Conservation (phyloP, 805 yeast species). For the Jamesozyma piceae region DNA sequence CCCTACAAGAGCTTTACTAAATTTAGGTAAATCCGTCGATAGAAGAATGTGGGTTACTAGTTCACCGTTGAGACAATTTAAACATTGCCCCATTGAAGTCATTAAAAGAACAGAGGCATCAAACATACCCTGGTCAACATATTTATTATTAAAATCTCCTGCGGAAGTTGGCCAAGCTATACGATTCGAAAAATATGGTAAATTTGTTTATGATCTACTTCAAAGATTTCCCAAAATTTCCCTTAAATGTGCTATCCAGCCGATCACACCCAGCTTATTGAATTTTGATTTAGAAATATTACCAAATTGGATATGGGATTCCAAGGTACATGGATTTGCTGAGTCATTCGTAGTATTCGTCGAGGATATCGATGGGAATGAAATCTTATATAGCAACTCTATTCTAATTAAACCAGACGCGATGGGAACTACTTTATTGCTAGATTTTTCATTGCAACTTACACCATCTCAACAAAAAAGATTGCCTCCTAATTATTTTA, state of each 20-base stretch:
- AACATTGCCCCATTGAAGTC: constrained; percentile 58
- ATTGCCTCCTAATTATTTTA: constrained; percentile 64
- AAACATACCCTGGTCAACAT: constrained; percentile 70
- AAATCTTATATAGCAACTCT: constrained; percentile 49
- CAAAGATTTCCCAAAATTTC: constrained; percentile 64
- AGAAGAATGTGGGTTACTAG: constrained; percentile 73
- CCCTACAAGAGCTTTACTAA: constrained; percentile 47
- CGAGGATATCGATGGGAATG: constrained; percentile 79
- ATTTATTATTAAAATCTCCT: constrained; percentile 53
- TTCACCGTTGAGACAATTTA: constrained; percentile 81
- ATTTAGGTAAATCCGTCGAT: constrained; percentile 72
- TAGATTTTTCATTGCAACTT: constrained; percentile 53
- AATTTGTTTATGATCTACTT: constrained; percentile 46
- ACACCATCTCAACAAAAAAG: constrained; percentile 15
- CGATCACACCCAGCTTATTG: constrained; percentile 62
- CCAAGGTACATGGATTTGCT: constrained; percentile 46
- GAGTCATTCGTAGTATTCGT: constrained; percentile 64
- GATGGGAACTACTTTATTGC: constrained; percentile 42
- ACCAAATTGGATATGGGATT: constrained; percentile 78
- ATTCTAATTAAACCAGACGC: constrained; percentile 43
- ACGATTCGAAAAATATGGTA: constrained; percentile 59
- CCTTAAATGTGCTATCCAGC: constrained; percentile 56
- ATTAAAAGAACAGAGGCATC: constrained; percentile 70
- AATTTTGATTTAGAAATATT: constrained; percentile 55
- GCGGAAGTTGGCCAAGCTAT: constrained; percentile 79